Conservation (phyloP, 352 stramenopile genomes). For the Pythium grandisporangium region DNA sequence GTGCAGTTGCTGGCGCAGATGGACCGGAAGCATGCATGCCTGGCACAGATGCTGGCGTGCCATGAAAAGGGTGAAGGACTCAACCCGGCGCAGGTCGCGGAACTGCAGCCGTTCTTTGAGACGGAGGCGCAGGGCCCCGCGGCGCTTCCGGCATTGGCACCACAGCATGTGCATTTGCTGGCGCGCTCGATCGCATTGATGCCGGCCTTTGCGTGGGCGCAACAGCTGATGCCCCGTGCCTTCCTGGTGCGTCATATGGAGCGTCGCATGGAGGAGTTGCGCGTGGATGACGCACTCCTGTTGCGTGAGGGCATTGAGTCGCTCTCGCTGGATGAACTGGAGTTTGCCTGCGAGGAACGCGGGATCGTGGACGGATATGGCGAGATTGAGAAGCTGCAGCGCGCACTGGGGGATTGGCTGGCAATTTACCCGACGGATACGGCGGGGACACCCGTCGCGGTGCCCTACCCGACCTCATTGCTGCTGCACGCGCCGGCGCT, state of each 20-base stretch:
- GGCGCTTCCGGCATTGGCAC: conserved; percentile 26
- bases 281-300: conserved; percentile 66
- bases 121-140: conserved; percentile 20
- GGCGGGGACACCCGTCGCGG: conserved; percentile 1
- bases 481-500: conserved; percentile 69
- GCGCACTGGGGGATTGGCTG: conserved; percentile 57
- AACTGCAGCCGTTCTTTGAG: conserved; percentile 60
- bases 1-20: conserved; percentile 51
- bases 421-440: conserved; percentile 60
- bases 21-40: conserved; percentile 35
- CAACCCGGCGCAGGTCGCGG: conserved; percentile 38
- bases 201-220: conserved; percentile 46
- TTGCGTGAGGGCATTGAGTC: conserved; percentile 54
- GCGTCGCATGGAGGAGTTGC: conserved; percentile 49
- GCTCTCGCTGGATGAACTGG: conserved; percentile 70
- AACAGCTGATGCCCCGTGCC: conserved; percentile 27
- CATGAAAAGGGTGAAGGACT: conserved; percentile 16
- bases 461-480: conserved; percentile 38
- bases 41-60: conserved; percentile 32
- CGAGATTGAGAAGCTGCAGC: conserved; percentile 40
- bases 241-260: conserved; percentile 35
- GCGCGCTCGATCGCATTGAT: conserved; percentile 41
- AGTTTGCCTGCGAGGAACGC: conserved; percentile 80
- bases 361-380: conserved; percentile 65
- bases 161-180: conserved; percentile 42